phyloP scores from a whole-genome alignment of 352 stramenopile species.

The Phytopythium ostracodes region DNA sequence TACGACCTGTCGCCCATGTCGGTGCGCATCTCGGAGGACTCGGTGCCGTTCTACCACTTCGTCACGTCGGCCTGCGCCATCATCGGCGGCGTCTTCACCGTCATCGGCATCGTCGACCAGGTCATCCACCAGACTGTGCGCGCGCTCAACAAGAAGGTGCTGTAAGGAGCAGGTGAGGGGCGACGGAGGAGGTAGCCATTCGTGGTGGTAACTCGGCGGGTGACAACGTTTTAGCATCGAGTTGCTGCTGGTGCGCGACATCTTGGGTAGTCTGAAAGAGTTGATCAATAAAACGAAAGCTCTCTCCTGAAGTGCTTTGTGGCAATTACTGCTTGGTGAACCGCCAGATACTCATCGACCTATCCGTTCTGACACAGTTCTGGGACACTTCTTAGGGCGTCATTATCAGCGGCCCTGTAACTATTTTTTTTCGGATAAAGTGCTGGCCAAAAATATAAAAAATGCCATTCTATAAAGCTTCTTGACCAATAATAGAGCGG shows the following conservation, averaged over 20 bases:
- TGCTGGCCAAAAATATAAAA: too few species aligned
- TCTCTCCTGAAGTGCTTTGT: background rate
- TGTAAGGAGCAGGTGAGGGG: constrained; percentile 36
- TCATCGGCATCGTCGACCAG: constrained; percentile 93
- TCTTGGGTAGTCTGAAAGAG: too few species aligned
- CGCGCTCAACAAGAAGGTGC: constrained; percentile 87
- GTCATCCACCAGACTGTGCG: constrained; percentile 82
- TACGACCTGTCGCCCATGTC: constrained; percentile 91
- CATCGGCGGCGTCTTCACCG: constrained; percentile 94
- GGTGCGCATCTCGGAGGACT: constrained; percentile 93
- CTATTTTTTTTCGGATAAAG: too few species aligned
- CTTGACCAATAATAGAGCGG: too few species aligned
- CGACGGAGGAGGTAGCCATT: background rate
- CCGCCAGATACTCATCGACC: too few species aligned
- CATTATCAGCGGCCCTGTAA: too few species aligned
- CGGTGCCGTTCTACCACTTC: constrained; percentile 94
- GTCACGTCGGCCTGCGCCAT: constrained; percentile 94
- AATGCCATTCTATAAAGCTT: too few species aligned
- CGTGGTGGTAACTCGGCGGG: background rate
- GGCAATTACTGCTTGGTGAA: too few species aligned
- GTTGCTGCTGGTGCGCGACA: too few species aligned
- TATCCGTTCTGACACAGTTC: too few species aligned
- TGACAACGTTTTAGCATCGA: too few species aligned
- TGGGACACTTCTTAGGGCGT: too few species aligned
- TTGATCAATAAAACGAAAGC: background rate